Base-by-base conservation (phyloP, 1,284 basidiomycete species). In the Amylostereum areolatum region DNA sequence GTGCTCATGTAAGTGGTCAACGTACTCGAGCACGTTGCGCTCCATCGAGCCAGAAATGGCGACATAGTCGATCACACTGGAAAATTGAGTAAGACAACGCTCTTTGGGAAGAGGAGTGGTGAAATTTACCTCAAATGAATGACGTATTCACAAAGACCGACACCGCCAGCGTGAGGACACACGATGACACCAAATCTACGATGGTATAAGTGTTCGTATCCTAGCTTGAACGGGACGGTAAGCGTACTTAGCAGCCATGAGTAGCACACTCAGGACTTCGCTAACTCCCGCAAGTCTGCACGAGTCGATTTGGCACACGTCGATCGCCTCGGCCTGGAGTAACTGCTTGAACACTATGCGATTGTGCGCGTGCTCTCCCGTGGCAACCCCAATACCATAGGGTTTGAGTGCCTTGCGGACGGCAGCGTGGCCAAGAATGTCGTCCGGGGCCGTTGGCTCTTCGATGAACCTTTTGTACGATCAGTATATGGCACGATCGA, bases 331-430 rank as follows among this genome's bases (percentile, higher is more conserved):
- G 1, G 93, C 89, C 65, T 96, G 93, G 9, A 97, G 74, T 11
- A 97, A 78, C 66, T 97, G 94, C 73, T 97, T 97, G 80, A 97
- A 97, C n/a, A 91, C 80, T 80, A 97, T 95, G 52, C 91, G 81
- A 69, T 96, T 97, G 68, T 96, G 94, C 2, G 91, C 92, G 63
- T 97, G 94, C 68, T 97, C 94, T 46, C 94, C 95, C 0, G 94
- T 97, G 2, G 95, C 94, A 43, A 97, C 95, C 46, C 92, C 92
- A 55, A 97, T 94, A 2, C 85, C 85, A 62, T 88, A 69, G 9
- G 87, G 88, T 64, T 87, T 87, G 52, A 96, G 76, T 3, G 80
- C 88, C 57, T 80, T 83, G 53, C 91, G 85, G 52, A 92, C 85
- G 3, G 85, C 75, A 34, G 90, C 90, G 57, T 93, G 91, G 1